phyloP scores from a whole-genome alignment of 352 stramenopile species.

The Phytophthora quininea region DNA sequence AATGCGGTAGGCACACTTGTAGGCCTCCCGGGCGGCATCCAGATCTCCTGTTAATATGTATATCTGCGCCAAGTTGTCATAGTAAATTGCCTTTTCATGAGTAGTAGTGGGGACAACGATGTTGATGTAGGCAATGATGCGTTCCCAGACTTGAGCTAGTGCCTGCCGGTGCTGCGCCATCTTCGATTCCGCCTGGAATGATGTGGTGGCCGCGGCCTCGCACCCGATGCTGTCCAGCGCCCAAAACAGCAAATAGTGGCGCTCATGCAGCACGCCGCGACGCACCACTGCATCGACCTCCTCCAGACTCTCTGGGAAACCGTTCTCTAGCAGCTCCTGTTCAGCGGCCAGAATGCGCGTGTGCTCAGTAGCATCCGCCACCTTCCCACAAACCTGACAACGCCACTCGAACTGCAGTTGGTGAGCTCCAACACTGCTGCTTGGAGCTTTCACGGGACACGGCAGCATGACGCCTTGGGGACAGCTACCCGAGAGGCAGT shows the following conservation, averaged over 20 bases:
- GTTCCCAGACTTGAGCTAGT: constrained; percentile 63
- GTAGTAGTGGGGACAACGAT: constrained; percentile 65
- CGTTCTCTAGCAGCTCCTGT: constrained; percentile 58
- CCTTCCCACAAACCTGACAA: constrained; percentile 52
- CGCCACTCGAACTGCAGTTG: constrained; percentile 63
- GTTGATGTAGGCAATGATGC: constrained; percentile 76
- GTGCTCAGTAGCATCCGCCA: constrained; percentile 38
- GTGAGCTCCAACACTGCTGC: constrained; percentile 32
- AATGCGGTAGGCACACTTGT: constrained; percentile 58
- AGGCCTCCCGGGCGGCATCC: constrained; percentile 52
- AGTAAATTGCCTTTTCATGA: constrained; percentile 88
- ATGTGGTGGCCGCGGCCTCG: constrained; percentile 45
- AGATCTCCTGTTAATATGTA: constrained; percentile 68
- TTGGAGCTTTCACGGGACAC: constrained; percentile 40
- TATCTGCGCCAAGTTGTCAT: constrained; percentile 84
- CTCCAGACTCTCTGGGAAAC: constrained; percentile 65
- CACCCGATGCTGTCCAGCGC: constrained; percentile 74
- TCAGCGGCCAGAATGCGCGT: constrained; percentile 50
- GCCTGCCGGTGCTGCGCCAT: constrained; percentile 31
- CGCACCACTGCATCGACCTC: constrained; percentile 59
- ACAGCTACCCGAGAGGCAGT: constrained; percentile 44
- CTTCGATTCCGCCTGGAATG: constrained; percentile 41
- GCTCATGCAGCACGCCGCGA: constrained; percentile 57
- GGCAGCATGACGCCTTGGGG: constrained; percentile 53
- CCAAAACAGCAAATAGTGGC: constrained; percentile 83